Evolutionary conservation across 441 rosid genomes (phyloP).

Genomic region (Populus hybrid): DNA sequence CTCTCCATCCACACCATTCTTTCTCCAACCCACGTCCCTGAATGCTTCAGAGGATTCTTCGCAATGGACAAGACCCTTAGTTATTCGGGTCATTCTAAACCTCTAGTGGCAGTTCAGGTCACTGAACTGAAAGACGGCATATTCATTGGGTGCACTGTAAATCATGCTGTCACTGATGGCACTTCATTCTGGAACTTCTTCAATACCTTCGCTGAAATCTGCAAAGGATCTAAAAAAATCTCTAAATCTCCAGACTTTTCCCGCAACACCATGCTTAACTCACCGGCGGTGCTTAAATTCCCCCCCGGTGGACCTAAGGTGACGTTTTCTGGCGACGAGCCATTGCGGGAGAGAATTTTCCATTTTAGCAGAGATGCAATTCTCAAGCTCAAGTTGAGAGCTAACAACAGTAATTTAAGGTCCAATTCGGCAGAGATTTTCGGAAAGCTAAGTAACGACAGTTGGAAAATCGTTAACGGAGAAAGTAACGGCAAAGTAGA

Average conservation of each 20-base stretch:
- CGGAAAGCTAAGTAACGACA: constrained; percentile 17
- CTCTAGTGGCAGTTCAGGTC: constrained; percentile 77
- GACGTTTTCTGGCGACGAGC: constrained; percentile 66
- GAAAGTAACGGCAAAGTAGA: constrained; percentile 33
- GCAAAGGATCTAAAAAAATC: constrained; percentile 52
- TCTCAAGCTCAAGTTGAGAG: constrained; percentile 51
- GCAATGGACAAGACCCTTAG: constrained; percentile 60
- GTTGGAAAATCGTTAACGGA: constrained; percentile 22
- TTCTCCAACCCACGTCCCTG: constrained; percentile 53
- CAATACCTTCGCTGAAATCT: constrained; percentile 71
- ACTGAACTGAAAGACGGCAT: constrained; percentile 73
- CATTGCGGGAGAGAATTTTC: constrained; percentile 74
- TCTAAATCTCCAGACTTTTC: constrained; percentile 59
- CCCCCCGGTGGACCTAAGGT: constrained; percentile 77
- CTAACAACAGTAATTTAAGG: constrained; percentile 1
- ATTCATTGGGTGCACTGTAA: constrained; percentile 71
- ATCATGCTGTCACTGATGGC: constrained; percentile 86
- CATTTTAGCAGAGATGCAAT: constrained; percentile 79
- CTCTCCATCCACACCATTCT: constrained; percentile 40
- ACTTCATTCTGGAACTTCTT: constrained; percentile 96
- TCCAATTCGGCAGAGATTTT: background rate
- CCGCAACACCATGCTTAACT: constrained; percentile 58
- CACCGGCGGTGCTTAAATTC: constrained; percentile 56
- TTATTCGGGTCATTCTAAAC: constrained; percentile 67
- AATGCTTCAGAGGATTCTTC: constrained; percentile 60